phyloP scores from a whole-genome alignment of 257 asterid genomes.

The Oldenlandia corymbosa region DNA sequence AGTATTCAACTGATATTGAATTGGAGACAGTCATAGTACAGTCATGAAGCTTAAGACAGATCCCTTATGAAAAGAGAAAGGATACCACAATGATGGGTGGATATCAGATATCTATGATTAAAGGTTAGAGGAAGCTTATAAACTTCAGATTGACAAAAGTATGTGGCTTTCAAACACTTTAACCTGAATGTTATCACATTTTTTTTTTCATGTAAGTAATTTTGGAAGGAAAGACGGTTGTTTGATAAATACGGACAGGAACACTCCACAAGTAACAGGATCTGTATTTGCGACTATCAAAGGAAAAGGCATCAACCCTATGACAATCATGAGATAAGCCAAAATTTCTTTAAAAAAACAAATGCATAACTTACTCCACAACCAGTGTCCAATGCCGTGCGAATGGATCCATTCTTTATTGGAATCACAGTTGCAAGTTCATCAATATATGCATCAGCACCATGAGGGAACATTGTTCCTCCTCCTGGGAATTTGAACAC shows the following conservation, averaged over 20 bases:
- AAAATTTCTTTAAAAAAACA: background rate
- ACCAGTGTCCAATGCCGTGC: slow-evolving; percentile 92
- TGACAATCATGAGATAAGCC: background rate
- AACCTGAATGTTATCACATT: background rate
- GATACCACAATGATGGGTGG: background rate
- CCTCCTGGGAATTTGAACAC: slow-evolving; percentile 94
- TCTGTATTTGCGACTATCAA: background rate
- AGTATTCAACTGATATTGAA: background rate
- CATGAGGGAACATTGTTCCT: slow-evolving; percentile 94
- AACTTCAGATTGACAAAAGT: background rate
- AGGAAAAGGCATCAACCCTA: too few species aligned
- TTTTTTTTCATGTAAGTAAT: background rate
- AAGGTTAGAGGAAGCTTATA: background rate
- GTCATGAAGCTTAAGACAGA: background rate
- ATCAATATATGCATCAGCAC: slow-evolving; percentile 82
- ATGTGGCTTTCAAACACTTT: background rate
- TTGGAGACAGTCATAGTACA: background rate
- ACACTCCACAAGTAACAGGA: background rate
- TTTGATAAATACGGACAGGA: background rate
- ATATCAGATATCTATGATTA: background rate
- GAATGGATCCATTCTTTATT: slow-evolving; percentile 55
- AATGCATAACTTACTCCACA: slow-evolving; percentile 81
- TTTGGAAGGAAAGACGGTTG: background rate
- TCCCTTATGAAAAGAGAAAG: background rate
- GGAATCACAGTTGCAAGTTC: slow-evolving; percentile 77